A percentile compares a stretch with the other conserved stretches of the same genome.
These are phyloP conservation scores for Trichoderma sp. DNA, from an alignment of 2,329 filamentous ascomycete genomes.

Conservation along the genomic window DNA sequence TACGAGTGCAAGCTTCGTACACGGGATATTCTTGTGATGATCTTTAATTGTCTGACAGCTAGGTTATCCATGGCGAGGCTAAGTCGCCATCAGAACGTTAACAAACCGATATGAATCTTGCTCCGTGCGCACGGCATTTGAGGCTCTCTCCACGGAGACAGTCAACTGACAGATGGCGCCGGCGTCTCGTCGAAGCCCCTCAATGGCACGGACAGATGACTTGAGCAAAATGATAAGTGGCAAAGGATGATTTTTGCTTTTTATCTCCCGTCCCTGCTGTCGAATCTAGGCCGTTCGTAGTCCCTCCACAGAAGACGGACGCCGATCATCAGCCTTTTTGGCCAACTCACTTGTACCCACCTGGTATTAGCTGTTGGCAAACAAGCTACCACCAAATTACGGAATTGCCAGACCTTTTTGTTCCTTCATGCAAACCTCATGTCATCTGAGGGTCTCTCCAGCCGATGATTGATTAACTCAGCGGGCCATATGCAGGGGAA, in stretches of 20 bases:
- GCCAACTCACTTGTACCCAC: neutral
- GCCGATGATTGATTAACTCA: neutral
- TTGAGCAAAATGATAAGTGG: neutral
- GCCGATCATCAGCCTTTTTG: neutral
- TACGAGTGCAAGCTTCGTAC: neutral
- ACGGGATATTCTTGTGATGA: neutral
- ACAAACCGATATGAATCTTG: slow-evolving; percentile 1
- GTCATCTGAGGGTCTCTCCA: neutral
- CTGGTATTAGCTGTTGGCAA: neutral
- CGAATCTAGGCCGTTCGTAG: neutral
- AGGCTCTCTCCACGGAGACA: neutral
- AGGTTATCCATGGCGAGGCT: neutral
- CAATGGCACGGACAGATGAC: neutral
- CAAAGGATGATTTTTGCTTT: neutral
- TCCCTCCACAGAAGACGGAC: slow-evolving; percentile 5
- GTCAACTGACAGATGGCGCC: neutral
- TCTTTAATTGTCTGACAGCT: neutral
- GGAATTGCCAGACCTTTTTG: neutral
- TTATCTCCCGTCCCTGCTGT: neutral
- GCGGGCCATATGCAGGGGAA: neutral
- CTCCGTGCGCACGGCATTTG: neutral
- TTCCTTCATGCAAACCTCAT: neutral
- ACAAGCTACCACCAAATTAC: neutral
- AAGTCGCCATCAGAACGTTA: neutral
- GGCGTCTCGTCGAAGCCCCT: neutral